Percentiles rank a stretch among this genome's conserved stretches.
These are phyloP conservation scores for Acanthamoeba sp. DNA, from an alignment of 208 protist species.

Conservation along the genomic window DNA sequence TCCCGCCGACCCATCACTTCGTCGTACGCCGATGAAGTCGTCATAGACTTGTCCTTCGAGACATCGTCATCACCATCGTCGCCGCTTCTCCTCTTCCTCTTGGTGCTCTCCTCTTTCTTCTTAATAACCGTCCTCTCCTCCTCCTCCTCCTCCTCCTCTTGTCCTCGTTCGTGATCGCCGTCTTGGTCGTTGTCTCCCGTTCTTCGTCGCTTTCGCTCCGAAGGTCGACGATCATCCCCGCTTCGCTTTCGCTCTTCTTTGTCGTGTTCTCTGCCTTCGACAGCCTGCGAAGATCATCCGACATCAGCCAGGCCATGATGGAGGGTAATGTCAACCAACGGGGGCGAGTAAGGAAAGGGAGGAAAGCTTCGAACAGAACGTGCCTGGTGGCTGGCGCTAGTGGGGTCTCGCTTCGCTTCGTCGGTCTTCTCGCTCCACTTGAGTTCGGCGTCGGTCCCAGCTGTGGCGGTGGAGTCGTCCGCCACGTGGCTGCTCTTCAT, in stretches of 20 bases:
- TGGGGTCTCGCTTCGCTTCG: neutral
- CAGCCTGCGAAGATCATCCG: too few relatives aligned
- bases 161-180: neutral
- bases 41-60: neutral
- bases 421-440: neutral
- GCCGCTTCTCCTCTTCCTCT: conserved; percentile 4
- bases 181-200: neutral
- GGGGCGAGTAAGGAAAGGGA: too few relatives aligned
- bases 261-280: neutral
- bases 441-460: neutral
- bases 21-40: conserved; percentile 12
- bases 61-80: neutral
- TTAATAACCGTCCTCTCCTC: neutral
- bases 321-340: too few relatives aligned
- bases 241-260: neutral
- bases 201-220: neutral
- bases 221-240: neutral
- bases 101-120: neutral
- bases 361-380: too few relatives aligned
- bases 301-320: too few relatives aligned
- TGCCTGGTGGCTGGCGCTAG: neutral
- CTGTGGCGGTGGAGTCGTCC: neutral
- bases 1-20: conserved; percentile 25
- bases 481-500: conserved; percentile 54
- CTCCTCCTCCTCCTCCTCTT: neutral